These are phyloP conservation scores for Cryptosporidium tyzzeri DNA, from an alignment of 169 alveolate species.

Conservation along the genomic window DNA sequence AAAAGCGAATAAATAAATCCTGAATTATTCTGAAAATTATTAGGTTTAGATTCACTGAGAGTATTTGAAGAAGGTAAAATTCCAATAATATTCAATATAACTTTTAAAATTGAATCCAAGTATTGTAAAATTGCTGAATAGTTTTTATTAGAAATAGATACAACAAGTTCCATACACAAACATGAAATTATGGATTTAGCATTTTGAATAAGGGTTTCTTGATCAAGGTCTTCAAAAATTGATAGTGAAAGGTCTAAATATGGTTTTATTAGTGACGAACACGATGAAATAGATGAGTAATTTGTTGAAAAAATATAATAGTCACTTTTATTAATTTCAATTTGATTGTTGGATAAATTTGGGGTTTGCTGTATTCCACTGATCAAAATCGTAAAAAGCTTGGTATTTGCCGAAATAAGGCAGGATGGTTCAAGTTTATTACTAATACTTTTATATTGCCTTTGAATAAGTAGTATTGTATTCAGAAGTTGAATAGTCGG, in stretches of 20 bases:
- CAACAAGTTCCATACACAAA: constrained; percentile 34
- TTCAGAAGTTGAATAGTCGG: constrained; percentile 38
- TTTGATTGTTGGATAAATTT: not conserved
- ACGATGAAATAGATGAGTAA: not conserved
- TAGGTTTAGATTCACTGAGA: not conserved
- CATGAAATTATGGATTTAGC: constrained; percentile 8
- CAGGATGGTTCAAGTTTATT: not conserved
- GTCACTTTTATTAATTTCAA: not conserved
- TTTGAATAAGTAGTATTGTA: constrained; percentile 40
- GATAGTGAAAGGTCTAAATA: constrained; percentile 34
- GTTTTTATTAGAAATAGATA: not conserved
- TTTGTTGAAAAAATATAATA: not conserved
- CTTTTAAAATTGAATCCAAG: constrained; percentile 31
- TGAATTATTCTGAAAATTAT: constrained; percentile 13
- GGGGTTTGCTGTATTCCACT: constrained; percentile 27
- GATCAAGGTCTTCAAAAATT: constrained; percentile 56
- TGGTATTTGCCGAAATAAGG: not conserved
- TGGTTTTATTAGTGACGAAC: constrained; percentile 22
- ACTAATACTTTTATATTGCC: not conserved
- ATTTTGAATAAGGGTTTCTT: constrained; percentile 17
- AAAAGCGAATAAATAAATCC: constrained; percentile 45
- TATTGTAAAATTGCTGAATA: constrained; percentile 25
- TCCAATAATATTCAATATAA: constrained; percentile 36
- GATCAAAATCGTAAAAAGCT: constrained; percentile 24
- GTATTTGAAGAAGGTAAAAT: constrained; percentile 39